Conservation (phyloP, 2,329 filamentous ascomycete species). For the Xylaria sp. region DNA sequence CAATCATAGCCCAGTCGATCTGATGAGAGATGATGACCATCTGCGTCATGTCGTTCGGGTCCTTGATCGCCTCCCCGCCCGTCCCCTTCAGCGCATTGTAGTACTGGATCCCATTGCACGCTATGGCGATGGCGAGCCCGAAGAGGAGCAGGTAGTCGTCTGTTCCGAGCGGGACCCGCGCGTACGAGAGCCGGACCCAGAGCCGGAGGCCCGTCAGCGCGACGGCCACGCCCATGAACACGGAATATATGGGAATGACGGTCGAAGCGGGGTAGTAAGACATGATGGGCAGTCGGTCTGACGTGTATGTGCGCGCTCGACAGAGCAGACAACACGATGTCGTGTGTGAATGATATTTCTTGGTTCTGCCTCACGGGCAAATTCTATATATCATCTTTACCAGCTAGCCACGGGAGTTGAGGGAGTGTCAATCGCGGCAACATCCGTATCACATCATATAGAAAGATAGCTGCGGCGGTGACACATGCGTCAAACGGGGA, state of each 20-base stretch:
- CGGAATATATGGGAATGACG: conserved; percentile 37
- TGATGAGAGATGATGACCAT: conserved; percentile 31
- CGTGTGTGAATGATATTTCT: neutral
- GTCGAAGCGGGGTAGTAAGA: conserved; percentile 33
- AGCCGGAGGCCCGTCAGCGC: conserved; percentile 31
- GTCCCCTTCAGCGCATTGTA: conserved; percentile 35
- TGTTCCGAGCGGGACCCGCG: conserved; percentile 23
- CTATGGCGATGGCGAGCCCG: conserved; percentile 27
- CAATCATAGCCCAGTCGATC: conserved; percentile 38
- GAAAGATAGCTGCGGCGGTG: conserved; percentile 7
- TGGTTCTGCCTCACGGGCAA: neutral
- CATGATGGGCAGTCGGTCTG: conserved; percentile 17
- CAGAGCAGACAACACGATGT: neutral
- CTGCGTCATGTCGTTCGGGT: conserved; percentile 23
- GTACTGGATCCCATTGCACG: conserved; percentile 37
- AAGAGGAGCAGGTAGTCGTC: conserved; percentile 32
- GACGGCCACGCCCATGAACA: conserved; percentile 34
- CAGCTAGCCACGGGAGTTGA: neutral
- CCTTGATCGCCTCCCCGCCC: conserved; percentile 34
- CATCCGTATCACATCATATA: conserved; percentile 6
- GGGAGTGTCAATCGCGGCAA: neutral
- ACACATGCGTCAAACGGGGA: conserved; percentile 8
- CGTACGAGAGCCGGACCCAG: conserved; percentile 34
- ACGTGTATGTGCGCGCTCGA: neutral
- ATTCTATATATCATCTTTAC: conserved; percentile 10